phyloP scores from a whole-genome alignment of 441 rosid genomes.

The Croton laevigatus region DNA sequence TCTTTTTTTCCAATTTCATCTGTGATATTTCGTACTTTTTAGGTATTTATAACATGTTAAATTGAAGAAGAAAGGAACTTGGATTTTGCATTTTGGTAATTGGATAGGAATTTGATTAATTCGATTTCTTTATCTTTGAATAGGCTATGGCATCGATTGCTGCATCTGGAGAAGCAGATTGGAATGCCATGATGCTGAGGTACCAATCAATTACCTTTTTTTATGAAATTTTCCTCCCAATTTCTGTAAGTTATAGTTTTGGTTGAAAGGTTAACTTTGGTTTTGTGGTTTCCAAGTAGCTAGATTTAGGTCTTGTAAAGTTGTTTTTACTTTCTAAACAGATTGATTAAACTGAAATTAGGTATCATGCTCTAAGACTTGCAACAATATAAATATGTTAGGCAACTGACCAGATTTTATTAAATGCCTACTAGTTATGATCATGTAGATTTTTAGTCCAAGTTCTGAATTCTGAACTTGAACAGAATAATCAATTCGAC shows the following conservation, averaged over 20 bases:
- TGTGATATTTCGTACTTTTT: not conserved
- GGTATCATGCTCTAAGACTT: not conserved
- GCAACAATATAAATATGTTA: not conserved
- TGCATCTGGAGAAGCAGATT: conserved; percentile 77
- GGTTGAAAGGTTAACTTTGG: not conserved
- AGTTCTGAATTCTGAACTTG: not conserved
- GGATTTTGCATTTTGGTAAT: not conserved
- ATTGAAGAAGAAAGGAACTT: not conserved
- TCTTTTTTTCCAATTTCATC: not conserved
- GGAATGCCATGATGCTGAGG: conserved; percentile 89
- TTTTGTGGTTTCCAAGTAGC: not conserved
- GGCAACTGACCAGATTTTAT: not conserved
- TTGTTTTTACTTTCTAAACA: not conserved
- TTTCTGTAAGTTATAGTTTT: not conserved
- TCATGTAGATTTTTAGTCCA: not conserved
- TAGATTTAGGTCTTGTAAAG: not conserved
- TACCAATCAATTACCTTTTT: conserved; percentile 9
- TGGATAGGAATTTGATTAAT: not conserved
- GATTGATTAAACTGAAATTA: not conserved
- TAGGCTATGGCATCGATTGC: conserved; percentile 99
- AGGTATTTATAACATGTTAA: not conserved
- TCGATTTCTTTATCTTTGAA: conserved; percentile 5
- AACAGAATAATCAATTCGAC: not conserved
- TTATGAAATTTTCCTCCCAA: not conserved
- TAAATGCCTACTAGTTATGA: not conserved